These are phyloP conservation scores for Andrographis paniculata DNA, from an alignment of 305 asterid genomes.

Conservation along the genomic window DNA sequence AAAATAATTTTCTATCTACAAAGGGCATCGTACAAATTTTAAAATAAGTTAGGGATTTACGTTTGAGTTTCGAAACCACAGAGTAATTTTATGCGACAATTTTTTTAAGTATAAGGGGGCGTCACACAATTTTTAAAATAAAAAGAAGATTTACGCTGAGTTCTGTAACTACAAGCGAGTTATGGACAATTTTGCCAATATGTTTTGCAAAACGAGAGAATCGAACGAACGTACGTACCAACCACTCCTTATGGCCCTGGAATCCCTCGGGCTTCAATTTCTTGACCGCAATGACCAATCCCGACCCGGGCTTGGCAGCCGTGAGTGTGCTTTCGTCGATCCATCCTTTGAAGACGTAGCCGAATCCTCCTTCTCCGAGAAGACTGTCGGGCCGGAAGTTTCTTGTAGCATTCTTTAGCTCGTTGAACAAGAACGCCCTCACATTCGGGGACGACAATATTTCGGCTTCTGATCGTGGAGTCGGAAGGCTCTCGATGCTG, in stretches of 20 bases:
- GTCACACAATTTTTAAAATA: too few species aligned
- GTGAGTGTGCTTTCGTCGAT: constrained; percentile 61
- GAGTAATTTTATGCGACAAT: too few species aligned
- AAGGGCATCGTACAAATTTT: too few species aligned
- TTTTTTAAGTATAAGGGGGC: too few species aligned
- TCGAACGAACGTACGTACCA: constrained; percentile 40
- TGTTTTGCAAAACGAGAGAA: not conserved
- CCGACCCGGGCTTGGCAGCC: constrained; percentile 78
- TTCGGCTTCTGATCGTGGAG: constrained; percentile 86
- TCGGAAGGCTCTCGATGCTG: constrained; percentile 56
- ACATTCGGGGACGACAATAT: constrained; percentile 68
- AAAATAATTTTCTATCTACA: too few species aligned
- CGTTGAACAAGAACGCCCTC: constrained; percentile 69
- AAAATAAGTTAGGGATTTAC: too few species aligned
- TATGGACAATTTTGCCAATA: too few species aligned
- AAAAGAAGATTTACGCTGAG: too few species aligned
- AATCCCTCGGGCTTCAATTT: constrained; percentile 90
- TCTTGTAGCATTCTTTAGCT: constrained; percentile 73
- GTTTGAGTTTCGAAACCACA: too few species aligned
- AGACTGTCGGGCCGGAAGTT: constrained; percentile 91
- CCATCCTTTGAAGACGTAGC: constrained; percentile 94
- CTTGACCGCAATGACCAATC: constrained; percentile 94
- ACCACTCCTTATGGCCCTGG: constrained; percentile 99
- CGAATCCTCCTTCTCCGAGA: constrained; percentile 98
- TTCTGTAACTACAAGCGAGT: too few species aligned